These are phyloP conservation scores for Trypanosomatidae sp. DNA, from an alignment of 208 protist genomes.

Conservation along the genomic window DNA sequence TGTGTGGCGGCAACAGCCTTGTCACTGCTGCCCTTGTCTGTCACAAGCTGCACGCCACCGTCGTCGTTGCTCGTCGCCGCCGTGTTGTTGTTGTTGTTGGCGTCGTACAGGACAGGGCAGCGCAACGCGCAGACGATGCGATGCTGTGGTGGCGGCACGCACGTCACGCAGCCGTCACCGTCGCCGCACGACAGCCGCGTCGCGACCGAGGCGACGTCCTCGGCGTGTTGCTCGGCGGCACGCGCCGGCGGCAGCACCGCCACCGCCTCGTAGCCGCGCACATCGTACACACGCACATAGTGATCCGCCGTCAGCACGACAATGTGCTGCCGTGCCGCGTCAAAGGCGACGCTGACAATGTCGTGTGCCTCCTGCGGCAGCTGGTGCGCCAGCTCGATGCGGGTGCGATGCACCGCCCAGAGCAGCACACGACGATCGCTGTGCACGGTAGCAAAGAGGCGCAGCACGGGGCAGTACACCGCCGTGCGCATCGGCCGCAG, in stretches of 20 bases:
- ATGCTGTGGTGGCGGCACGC: constrained; percentile 18
- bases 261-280: constrained; percentile 32
- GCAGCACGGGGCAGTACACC: constrained; percentile 20
- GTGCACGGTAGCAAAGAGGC: constrained; percentile 60
- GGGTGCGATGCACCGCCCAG: constrained; percentile 52
- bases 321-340: constrained; percentile 25
- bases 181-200: constrained; percentile 40
- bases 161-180: constrained; percentile 47
- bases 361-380: constrained; percentile 72
- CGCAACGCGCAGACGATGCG: constrained; percentile 55
- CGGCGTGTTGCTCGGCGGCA: constrained; percentile 18
- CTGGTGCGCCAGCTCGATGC: constrained; percentile 40
- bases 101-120: constrained; percentile 53
- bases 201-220: constrained; percentile 49
- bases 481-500: constrained; percentile 38
- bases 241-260: constrained; percentile 29
- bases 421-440: constrained; percentile 56
- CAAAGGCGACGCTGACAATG: constrained; percentile 46
- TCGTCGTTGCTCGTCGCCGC: no score
- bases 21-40: no score
- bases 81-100: no score
- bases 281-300: constrained; percentile 62
- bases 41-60: no score
- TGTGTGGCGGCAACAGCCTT: no score
- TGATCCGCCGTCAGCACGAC: constrained; percentile 50